Conservation (phyloP, 345 rosid species). For the Eutrema heterophyllum region DNA sequence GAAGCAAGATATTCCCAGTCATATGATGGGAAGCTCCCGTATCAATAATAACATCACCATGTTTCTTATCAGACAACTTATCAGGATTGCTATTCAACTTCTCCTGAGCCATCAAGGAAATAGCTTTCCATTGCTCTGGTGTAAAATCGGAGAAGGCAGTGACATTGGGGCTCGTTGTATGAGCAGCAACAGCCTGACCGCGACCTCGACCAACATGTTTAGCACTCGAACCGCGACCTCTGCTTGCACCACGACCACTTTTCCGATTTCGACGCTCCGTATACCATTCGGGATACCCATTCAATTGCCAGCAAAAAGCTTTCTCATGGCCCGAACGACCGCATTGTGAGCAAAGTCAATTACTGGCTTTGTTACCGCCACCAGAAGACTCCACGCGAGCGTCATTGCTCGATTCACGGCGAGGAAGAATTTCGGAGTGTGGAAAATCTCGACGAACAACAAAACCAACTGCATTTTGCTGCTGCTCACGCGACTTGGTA, state of each 20-base stretch:
- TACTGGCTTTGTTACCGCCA: too few relatives aligned
- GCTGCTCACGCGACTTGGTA: accelerated
- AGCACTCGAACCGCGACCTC: too few relatives aligned
- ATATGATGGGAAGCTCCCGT: neutral
- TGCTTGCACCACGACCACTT: neutral
- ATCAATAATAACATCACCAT: neutral
- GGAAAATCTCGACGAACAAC: neutral
- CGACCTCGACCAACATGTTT: too few relatives aligned
- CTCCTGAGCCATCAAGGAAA: neutral
- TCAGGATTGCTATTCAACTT: too few relatives aligned
- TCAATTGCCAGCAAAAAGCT: too few relatives aligned
- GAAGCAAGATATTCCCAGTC: neutral
- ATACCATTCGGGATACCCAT: neutral
- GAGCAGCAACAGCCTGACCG: neutral
- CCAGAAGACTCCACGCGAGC: neutral
- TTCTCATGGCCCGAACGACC: neutral
- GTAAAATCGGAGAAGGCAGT: neutral
- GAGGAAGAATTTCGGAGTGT: too few relatives aligned
- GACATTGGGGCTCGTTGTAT: neutral
- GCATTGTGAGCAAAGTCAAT: neutral
- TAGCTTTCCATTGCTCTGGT: neutral
- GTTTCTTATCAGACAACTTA: neutral
- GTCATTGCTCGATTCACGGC: neutral
- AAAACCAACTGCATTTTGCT: neutral
- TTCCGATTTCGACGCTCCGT: too few relatives aligned